Percentiles rank a stretch among this genome's conserved stretches.
These are phyloP conservation scores for Suillus clintonianus DNA, from an alignment of 768 basidiomycete genomes.

Conservation along the genomic window DNA sequence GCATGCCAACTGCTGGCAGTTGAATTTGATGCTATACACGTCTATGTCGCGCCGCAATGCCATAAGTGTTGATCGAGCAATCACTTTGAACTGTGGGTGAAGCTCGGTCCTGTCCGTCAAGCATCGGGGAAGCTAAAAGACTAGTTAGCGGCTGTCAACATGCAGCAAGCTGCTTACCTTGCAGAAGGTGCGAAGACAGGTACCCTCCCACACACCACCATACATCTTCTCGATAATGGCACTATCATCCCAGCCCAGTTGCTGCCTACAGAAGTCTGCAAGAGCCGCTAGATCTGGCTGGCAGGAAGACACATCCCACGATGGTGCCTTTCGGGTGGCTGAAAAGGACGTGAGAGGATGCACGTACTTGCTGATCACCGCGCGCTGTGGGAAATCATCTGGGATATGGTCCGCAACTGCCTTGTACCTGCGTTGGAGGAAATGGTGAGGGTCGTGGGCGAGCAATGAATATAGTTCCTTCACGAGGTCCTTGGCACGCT, in stretches of 20 bases:
- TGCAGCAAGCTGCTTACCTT: neutral
- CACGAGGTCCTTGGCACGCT: no score
- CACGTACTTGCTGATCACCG: no score
- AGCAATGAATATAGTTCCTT: no score
- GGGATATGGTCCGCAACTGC: no score
- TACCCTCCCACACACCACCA: neutral
- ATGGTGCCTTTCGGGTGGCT: neutral
- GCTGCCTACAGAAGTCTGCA: neutral
- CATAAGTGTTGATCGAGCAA: neutral
- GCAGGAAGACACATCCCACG: neutral
- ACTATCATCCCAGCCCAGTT: neutral
- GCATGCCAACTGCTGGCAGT: neutral
- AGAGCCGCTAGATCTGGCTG: neutral
- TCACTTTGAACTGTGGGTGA: neutral
- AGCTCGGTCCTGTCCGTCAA: no score
- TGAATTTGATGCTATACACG: neutral
- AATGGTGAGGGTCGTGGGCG: no score
- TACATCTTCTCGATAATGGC: neutral
- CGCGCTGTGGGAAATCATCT: slow-evolving; percentile 1
- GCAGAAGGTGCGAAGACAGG: neutral
- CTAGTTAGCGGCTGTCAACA: neutral
- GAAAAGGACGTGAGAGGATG: neutral
- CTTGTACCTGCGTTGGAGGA: no score
- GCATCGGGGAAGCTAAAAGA: neutral
- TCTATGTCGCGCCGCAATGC: neutral